Base-by-base conservation (phyloP, 495 filamentous ascomycete species). In the Penicillium coprophilum region DNA sequence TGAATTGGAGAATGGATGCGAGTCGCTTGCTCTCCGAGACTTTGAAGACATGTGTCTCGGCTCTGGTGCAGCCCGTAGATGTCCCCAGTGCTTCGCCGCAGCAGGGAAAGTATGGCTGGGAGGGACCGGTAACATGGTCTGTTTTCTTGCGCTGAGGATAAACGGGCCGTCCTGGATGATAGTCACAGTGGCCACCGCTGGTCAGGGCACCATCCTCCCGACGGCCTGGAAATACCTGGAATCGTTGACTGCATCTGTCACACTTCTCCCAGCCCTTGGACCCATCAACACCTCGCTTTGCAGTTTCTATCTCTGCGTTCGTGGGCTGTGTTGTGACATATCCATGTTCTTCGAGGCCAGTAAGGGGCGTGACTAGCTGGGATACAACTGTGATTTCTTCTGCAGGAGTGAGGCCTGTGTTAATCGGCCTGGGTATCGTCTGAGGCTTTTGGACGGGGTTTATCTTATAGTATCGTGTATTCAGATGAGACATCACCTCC, bases 211-310 rank as follows among this genome's bases (percentile, higher is more conserved):
- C 94, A 62, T 97, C 94, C 52, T 82, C 82, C 46, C 90, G 81
- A 32, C 94, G 87, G 15, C 90, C 90, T 7, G 92, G 91, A 62
- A 95, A 97, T 15, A 96, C 90, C 68, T 96, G 91, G 64, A 99
- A 97, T 27, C 92, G 84, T 20, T 80, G 82, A 21, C 72, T 78
- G 70, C 94, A 99, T 13, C 94, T 87, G 64, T 96, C 93, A 64
- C 94, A 99, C 15, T 80, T 71, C 71, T 97, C 95, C 78, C 85
- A 96, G 40, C 89, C 88, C 38, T 83, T 78, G 11, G 86, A 81
- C 7, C 83, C 78, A 39, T 82, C 71, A 3, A 90, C 76, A 0
- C 86, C 91, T 48, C 79, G 79, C 28, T 73, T 78, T 8, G 92
- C 89, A 28, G 78, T 64, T 30, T 79, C 73, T 4, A 92, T 72